phyloP scores from a whole-genome alignment of 257 asterid genomes.

The Craterostigma plantagineum region DNA sequence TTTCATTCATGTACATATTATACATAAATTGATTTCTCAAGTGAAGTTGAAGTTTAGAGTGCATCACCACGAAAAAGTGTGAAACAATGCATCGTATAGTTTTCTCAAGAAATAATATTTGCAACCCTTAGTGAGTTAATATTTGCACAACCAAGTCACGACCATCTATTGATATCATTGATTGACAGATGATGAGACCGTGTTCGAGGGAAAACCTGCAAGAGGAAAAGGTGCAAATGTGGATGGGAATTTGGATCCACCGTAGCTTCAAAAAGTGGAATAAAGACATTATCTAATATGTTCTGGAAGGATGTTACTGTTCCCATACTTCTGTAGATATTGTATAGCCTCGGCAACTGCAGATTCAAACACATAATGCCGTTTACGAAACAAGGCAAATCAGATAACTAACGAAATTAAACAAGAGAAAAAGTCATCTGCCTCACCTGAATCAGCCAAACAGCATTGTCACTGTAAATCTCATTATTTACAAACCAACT shows the following conservation, averaged over 20 bases:
- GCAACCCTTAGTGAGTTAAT: too few relatives aligned
- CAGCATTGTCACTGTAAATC: conserved; percentile 79
- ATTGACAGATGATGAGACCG: conserved; percentile 8
- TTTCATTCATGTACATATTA: too few relatives aligned
- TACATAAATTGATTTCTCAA: too few relatives aligned
- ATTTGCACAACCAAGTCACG: too few relatives aligned
- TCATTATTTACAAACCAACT: conserved; percentile 94
- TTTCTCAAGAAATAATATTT: too few relatives aligned
- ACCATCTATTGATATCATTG: background rate
- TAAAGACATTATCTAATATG: conserved; percentile 86
- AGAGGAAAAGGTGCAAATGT: conserved; percentile 77
- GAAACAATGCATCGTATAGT: background rate
- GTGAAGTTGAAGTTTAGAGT: too few relatives aligned
- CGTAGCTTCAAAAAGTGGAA: conserved; percentile 90
- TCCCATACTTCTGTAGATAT: conserved; percentile 94
- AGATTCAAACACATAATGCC: conserved; percentile 7
- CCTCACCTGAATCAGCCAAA: conserved; percentile 92
- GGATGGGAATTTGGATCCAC: conserved; percentile 98
- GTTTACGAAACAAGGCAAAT: conserved; percentile 1
- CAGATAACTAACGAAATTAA: background rate
- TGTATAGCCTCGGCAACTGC: conserved; percentile 93
- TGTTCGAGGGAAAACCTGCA: too few relatives aligned
- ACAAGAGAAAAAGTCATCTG: background rate
- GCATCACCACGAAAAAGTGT: background rate
- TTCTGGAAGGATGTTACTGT: conserved; percentile 93